Evolutionary conservation across 306 rosid genomes (phyloP), one percentile per base, ranked within the genome.

Genomic region (Fragaria vesca): DNA sequence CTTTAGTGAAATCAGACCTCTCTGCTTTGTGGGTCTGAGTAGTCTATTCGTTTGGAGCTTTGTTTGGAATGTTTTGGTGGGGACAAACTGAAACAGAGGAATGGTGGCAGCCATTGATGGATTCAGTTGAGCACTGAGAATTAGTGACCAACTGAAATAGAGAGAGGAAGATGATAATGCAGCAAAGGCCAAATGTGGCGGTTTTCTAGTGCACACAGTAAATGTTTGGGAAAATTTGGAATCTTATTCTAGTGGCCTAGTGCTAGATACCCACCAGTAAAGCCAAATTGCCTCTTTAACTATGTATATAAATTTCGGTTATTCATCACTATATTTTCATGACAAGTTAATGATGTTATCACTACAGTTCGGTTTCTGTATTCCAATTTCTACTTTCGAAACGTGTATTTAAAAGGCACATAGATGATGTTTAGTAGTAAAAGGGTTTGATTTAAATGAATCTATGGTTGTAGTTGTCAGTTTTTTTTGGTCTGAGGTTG

Each of bases 91-190:
- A 78, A 86, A 77, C 65, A 91, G 62, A 76, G 88, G 76, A 60
- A 87, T 60, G 79, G 74, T 87, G 70, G 89, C 73, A 77, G 97
- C 89, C 97, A 91, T 90, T 68, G 81, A 38, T 12, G 51, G 60
- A 20, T 54, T 54, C 47, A 24, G 73, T 69, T 69, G 34, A 24
- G 69, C 69, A 30, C 24, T 65, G 69, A 38, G 73, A 36, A n/a
- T 60, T 36, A 17, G 34, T 24, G 66, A 58, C 66, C 18, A 21
- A 76, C 65, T 45, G 65, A 34, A 9, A 47, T 50, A 50, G 67
- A 46, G 36, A 20, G 13, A 36, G 40, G 46, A 38, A 6, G 78
- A 73, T 32, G 82, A 81, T 34, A 54, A 42, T 21, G 70, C 40
- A 38, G 48, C 36, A 12, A 24, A 60, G 17, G 34, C 21, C 21